phyloP scores from a whole-genome alignment of 768 basidiomycete genomes.

The Collybiopsis confluens region DNA sequence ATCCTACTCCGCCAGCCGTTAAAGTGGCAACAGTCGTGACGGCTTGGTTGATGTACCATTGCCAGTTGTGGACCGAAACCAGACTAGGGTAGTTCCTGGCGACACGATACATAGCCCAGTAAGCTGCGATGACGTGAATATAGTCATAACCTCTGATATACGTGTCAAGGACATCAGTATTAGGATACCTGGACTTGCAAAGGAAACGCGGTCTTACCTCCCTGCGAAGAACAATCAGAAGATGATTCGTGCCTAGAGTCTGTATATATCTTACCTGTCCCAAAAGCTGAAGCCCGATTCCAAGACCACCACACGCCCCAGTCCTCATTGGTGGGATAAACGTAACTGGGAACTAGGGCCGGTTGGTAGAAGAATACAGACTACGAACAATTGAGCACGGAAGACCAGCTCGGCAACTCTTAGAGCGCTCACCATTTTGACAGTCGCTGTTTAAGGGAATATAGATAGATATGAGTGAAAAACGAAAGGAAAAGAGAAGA shows the following conservation, averaged over 20 bases:
- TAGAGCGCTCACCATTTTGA: conserved; percentile 38
- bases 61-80: conserved; percentile 43
- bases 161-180: no score
- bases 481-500: background rate
- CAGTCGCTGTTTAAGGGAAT: conserved; percentile 31
- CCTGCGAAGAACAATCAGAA: no score
- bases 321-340: conserved; percentile 41
- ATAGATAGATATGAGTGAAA: background rate
- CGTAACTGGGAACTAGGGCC: conserved; percentile 36
- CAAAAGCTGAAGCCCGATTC: conserved; percentile 44
- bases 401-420: background rate
- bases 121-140: conserved; percentile 43
- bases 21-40: conserved; percentile 42
- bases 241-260: no score
- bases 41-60: conserved; percentile 56
- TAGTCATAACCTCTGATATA: conserved; percentile 40
- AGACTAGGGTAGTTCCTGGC: conserved; percentile 53
- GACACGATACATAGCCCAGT: conserved; percentile 55
- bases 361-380: conserved; percentile 52
- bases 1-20: conserved; percentile 43
- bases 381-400: conserved; percentile 18
- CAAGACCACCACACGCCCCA: conserved; percentile 60
- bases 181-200: no score
- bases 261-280: conserved; percentile 23
- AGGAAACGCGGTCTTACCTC: no score